These are phyloP conservation scores for Phytophthora pinifolia DNA, from an alignment of 352 stramenopile genomes.

Conservation along the genomic window DNA sequence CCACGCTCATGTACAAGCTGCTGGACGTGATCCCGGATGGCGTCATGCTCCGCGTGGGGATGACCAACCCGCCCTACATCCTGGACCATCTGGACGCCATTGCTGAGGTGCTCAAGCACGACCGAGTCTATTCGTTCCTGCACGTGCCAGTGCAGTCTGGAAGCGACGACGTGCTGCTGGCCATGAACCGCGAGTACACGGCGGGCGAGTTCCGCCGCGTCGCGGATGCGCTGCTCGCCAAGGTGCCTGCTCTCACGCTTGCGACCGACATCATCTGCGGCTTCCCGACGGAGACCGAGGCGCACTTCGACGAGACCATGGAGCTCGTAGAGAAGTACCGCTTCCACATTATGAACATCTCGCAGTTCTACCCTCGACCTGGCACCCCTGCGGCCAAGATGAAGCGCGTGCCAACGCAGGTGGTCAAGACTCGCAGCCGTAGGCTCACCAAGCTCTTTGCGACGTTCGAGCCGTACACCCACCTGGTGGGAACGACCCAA, in stretches of 20 bases:
- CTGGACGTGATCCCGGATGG: constrained; percentile 62
- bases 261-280: constrained; percentile 94
- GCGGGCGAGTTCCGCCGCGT: constrained; percentile 75
- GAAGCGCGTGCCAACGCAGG: constrained; percentile 80
- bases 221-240: constrained; percentile 68
- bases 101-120: constrained; percentile 79
- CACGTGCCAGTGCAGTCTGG: constrained; percentile 93
- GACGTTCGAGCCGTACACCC: constrained; percentile 74
- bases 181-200: constrained; percentile 93
- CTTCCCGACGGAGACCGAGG: constrained; percentile 89
- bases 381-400: constrained; percentile 91
- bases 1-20: constrained; percentile 65
- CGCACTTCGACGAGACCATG: constrained; percentile 90
- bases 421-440: constrained; percentile 90
- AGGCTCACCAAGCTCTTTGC: constrained; percentile 88
- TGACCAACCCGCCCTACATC: constrained; percentile 95
- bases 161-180: constrained; percentile 82
- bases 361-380: constrained; percentile 92
- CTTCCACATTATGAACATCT: constrained; percentile 94
- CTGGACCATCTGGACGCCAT: constrained; percentile 85
- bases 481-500: constrained; percentile 57
- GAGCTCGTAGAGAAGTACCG: constrained; percentile 83
- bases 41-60: constrained; percentile 91
- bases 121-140: constrained; percentile 88
- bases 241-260: constrained; percentile 83